Evolutionary conservation across 495 filamentous ascomycete species (phyloP).

Genomic region (Penicillium crystallinum): DNA sequence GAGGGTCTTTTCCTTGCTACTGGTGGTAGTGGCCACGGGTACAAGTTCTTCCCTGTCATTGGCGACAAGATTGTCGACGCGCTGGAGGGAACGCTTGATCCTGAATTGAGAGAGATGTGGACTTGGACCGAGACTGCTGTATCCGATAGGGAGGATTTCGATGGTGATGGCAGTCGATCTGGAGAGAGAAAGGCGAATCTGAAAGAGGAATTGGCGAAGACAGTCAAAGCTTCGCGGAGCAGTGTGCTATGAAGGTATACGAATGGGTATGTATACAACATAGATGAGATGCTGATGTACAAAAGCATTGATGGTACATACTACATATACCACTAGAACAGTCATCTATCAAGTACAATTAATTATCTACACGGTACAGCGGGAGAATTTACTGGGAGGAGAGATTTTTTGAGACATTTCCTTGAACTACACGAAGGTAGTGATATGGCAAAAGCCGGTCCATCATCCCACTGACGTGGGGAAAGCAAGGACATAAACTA

Average conservation of each 20-base stretch:
- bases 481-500: constrained; percentile 7
- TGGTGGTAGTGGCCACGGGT: constrained; percentile 81
- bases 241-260: constrained; percentile 22
- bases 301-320: too few species aligned
- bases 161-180: constrained; percentile 49
- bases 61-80: constrained; percentile 72
- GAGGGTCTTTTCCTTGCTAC: constrained; percentile 71
- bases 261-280: not conserved
- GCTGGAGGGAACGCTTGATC: constrained; percentile 51
- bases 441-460: constrained; percentile 14
- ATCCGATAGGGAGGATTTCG: constrained; percentile 26
- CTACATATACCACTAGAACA: too few species aligned
- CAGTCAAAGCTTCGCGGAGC: constrained; percentile 20
- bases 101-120: constrained; percentile 62
- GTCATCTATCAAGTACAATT: too few species aligned
- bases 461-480: constrained; percentile 4
- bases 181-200: constrained; percentile 27
- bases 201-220: constrained; percentile 40
- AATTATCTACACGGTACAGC: too few species aligned
- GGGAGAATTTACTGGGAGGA: not conserved
- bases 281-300: too few species aligned
- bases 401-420: constrained; percentile 8
- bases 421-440: constrained; percentile 15
- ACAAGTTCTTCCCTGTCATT: constrained; percentile 84
- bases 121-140: constrained; percentile 46